Evolutionary conservation across 352 stramenopile species (phyloP).

Genomic region (Phytophthora rubi): DNA sequence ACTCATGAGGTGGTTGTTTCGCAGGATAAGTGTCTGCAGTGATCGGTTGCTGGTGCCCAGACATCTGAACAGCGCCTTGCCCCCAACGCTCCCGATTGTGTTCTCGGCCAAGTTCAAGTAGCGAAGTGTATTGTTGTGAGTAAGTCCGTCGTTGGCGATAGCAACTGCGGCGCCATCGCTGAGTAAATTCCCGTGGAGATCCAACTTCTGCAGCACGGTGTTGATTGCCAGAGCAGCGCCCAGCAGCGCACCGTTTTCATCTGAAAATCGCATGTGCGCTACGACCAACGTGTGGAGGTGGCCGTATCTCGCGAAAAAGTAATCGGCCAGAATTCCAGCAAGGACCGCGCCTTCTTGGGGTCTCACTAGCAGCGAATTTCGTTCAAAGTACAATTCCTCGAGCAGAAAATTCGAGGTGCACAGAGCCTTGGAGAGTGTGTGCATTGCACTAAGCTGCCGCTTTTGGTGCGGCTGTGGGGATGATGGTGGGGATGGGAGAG

Average conservation of each 20-base stretch:
- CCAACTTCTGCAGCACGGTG: conserved; percentile 54
- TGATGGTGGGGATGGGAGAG: conserved; percentile 13
- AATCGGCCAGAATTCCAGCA: conserved; percentile 62
- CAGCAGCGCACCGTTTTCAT: conserved; percentile 43
- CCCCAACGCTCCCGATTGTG: conserved; percentile 51
- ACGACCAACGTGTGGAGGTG: conserved; percentile 54
- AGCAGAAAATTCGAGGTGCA: conserved; percentile 67
- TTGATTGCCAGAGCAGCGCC: conserved; percentile 64
- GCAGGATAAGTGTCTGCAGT: conserved; percentile 56
- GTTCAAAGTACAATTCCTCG: conserved; percentile 67
- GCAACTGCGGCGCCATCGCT: conserved; percentile 43
- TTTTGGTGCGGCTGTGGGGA: conserved; percentile 22
- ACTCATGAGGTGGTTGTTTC: conserved; percentile 71
- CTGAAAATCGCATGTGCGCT: conserved; percentile 50
- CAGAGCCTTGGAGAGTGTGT: conserved; percentile 42
- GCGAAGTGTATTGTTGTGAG: conserved; percentile 44
- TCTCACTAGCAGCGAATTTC: conserved; percentile 44
- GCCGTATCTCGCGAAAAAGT: conserved; percentile 79
- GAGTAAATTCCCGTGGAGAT: conserved; percentile 67
- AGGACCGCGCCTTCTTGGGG: conserved; percentile 41
- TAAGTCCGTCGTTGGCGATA: conserved; percentile 53
- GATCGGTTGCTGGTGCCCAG: conserved; percentile 43
- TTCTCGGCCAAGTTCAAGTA: conserved; percentile 77
- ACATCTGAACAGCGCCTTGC: conserved; percentile 51
- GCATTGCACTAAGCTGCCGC: conserved; percentile 35